Base-by-base conservation (phyloP, 2,329 filamentous ascomycete species). In the Sphaerulina vaccinii region DNA sequence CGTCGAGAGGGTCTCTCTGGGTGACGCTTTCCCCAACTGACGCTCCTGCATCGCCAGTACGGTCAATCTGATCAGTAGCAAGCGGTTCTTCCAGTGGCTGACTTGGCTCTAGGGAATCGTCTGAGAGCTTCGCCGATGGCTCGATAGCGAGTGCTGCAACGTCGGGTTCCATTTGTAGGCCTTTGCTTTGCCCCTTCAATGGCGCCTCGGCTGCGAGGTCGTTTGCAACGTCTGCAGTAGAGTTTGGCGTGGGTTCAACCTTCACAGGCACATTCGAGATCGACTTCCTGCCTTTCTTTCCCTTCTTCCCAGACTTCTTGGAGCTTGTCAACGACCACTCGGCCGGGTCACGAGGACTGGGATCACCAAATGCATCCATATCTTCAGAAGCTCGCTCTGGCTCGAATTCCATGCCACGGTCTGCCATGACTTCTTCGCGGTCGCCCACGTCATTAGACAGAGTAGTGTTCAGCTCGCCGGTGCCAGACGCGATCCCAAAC, bases 261-360 rank as follows among this genome's bases (percentile, higher is more conserved):
- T 22, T 49, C 6, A 39, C 16, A 5, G 23, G 16, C 5, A 18
- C 18, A 11, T 49, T 49, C 3, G 29, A 39, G 24, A 33, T 29
- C 10, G 38, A 47, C 52, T 54, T 54, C 39, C 39, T 42, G 8
- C 43, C 49, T 29, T 54, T 53, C 38, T 56, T 56, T 2, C 50
- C 52, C 29, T 54, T 58, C 58, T 62, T 64, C 13, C 53, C 55
- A 40, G 51, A 51, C 50, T 58, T 60, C 51, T 57, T 58, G 32
- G 55, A 58, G 5, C 49, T 37, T 10, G 38, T 35, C 4, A 49
- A 32, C 19, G 52, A 46, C 47, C 52, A 50, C 11, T 54, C 52
- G 21, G 41, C 52, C 23, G 52, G 32, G 37, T 49, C 52, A 27
- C 40, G 22, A 6, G 52, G 47, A 18, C 24, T 32, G 10, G 41